phyloP scores from a whole-genome alignment of 2,329 filamentous ascomycete species.

The Mycogone perniciosa region DNA sequence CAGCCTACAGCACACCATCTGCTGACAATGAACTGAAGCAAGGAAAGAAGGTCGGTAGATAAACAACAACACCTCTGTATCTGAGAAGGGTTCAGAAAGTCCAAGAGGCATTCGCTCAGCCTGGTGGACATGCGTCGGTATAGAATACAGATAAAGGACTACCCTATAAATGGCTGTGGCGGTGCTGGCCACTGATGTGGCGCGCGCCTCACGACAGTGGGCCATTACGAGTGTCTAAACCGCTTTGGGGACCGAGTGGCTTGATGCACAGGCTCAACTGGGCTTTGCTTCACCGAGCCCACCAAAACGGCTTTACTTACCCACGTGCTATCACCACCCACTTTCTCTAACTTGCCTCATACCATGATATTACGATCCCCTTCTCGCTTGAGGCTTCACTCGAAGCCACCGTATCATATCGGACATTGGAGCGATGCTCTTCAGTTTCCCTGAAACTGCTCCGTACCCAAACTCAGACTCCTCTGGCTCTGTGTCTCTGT shows the following conservation, averaged over 20 bases:
- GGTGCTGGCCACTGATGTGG: not conserved
- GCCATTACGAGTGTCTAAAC: slow-evolving; percentile 6
- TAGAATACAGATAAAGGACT: too few relatives aligned
- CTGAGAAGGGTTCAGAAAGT: too few relatives aligned
- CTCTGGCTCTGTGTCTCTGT: too few relatives aligned
- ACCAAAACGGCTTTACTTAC: slow-evolving; percentile 4
- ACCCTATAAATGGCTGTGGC: not conserved
- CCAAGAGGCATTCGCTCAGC: too few relatives aligned
- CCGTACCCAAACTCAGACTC: too few relatives aligned
- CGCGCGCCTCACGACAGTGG: too few relatives aligned
- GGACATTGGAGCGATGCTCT: not conserved
- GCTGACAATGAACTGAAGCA: too few relatives aligned
- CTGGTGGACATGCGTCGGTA: too few relatives aligned
- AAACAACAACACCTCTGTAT: too few relatives aligned
- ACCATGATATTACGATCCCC: slow-evolving; percentile 2
- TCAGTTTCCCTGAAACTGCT: slow-evolving; percentile 1
- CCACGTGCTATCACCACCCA: slow-evolving; percentile 8
- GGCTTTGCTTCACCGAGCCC: slow-evolving; percentile 4
- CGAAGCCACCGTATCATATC: slow-evolving; percentile 1
- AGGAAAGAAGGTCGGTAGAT: too few relatives aligned
- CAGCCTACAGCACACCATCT: too few relatives aligned
- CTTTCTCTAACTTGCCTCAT: not conserved
- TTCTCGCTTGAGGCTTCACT: not conserved
- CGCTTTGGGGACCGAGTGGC: slow-evolving; percentile 18
- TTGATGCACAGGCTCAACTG: slow-evolving; percentile 1